These are phyloP conservation scores for Phytopythium vexans DNA, from an alignment of 352 stramenopile genomes.

Conservation along the genomic window DNA sequence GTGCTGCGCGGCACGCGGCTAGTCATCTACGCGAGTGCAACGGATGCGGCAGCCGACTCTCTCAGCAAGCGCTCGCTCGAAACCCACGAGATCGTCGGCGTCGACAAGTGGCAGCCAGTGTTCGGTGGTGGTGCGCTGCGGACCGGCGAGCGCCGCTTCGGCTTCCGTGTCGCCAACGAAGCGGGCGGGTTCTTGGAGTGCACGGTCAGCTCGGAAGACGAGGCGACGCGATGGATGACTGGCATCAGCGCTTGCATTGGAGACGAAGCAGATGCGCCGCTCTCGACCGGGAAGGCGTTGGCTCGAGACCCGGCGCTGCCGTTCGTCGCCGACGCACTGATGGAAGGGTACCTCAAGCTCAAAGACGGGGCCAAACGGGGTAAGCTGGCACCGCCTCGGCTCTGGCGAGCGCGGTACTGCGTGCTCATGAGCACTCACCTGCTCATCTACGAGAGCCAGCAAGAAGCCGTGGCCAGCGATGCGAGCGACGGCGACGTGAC, in stretches of 20 bases:
- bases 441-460: constrained; percentile 68
- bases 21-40: constrained; percentile 30
- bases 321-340: constrained; percentile 53
- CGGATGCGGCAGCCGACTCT: constrained; percentile 19
- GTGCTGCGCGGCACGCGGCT: constrained; percentile 33
- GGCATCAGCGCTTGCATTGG: constrained; percentile 20
- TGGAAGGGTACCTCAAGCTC: constrained; percentile 72
- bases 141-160: constrained; percentile 14
- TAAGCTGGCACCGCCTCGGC: constrained; percentile 21
- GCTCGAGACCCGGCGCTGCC: constrained; percentile 47
- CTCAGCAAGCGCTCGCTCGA: constrained; percentile 25
- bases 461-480: constrained; percentile 31
- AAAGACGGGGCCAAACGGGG: constrained; percentile 27
- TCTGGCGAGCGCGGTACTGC: constrained; percentile 63
- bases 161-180: constrained; percentile 61
- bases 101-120: constrained; percentile 50
- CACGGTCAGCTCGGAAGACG: constrained; percentile 24
- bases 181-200: constrained; percentile 60
- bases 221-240: constrained; percentile 37
- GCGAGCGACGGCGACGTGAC: constrained; percentile 11
- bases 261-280: constrained; percentile 4
- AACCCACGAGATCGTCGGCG: constrained; percentile 44
- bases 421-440: constrained; percentile 69
- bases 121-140: constrained; percentile 17
- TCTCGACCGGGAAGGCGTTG: constrained; percentile 3